Base-by-base conservation (phyloP, 805 yeast genomes). In the Kodamaea leandrae region DNA sequence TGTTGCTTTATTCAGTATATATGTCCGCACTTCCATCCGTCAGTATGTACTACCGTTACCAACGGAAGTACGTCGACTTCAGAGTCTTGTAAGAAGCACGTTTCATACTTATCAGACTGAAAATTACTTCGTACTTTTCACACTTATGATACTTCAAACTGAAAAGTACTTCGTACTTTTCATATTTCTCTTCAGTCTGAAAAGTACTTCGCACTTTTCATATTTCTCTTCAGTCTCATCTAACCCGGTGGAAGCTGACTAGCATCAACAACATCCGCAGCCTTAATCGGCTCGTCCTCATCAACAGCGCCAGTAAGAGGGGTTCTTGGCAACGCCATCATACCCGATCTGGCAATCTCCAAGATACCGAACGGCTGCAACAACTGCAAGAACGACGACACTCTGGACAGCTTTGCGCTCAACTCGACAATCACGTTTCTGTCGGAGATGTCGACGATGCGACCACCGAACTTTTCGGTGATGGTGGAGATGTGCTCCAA, bases 281-380 rank as follows among this genome's bases (percentile, higher is more conserved):
- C 85, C 45, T 77, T 80, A 47, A 69, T 69, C 12, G 67, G 65
- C 23, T 71, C 69, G 9, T 68, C 74, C 7, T 76, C 83, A 32
- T 62, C 68, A 27, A 58, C 56, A 32, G 58, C 62, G 16, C 67
- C 68, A 49, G 82, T 86, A 52, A 89, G 68, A 32, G 96, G 96
- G 37, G 98, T 87, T 77, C 97, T 83, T 58, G 98, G 95, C 56
- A 93, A 76, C 7, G 98, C 99, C 91, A 93, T 89, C 95, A 91
- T 87, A 69, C 99, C 99, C 18, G 96, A 84, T 70, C 99, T 80
- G 32, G 97, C 96, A 55, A 91, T 85, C 68, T 93, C 99, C 57
- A 93, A 76, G 44, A 93, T 82, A 58, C 99, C 99, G 60, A 93
- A 93, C 33, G 99, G 99, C 63, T 88, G 93, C 59, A 90, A 74